phyloP scores from a whole-genome alignment of 208 protist species.

The Ichthyophonus hoferi region DNA sequence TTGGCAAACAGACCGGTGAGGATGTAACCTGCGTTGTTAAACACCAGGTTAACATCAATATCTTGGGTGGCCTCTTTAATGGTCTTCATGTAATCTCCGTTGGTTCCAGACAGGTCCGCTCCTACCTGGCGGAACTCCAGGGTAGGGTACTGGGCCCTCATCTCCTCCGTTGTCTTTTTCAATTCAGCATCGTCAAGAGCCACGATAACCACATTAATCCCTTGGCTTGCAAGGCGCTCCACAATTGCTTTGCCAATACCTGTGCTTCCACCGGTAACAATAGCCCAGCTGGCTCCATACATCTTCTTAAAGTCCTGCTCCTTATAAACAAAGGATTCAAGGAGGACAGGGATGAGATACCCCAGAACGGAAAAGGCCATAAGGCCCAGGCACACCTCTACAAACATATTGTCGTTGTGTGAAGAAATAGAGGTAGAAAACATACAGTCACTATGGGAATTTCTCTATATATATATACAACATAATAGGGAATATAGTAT shows the following conservation, averaged over 20 bases:
- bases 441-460: no score
- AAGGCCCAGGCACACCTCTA: background rate
- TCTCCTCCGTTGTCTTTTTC: slow-evolving; percentile 11
- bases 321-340: slow-evolving; percentile 15
- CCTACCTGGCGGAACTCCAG: slow-evolving; percentile 8
- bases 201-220: slow-evolving; percentile 44
- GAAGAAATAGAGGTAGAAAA: no score
- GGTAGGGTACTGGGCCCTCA: slow-evolving; percentile 10
- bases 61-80: slow-evolving; percentile 24
- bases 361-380: background rate
- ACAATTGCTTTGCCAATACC: slow-evolving; percentile 47
- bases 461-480: no score
- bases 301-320: slow-evolving; percentile 37
- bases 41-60: slow-evolving; percentile 36
- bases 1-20: slow-evolving; percentile 38
- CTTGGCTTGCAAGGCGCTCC: slow-evolving; percentile 24
- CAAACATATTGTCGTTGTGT: background rate
- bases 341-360: background rate
- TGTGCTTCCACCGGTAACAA: slow-evolving; percentile 43
- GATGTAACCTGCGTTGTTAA: slow-evolving; percentile 49
- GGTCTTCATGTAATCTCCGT: slow-evolving; percentile 7
- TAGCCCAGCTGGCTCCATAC: slow-evolving; percentile 39
- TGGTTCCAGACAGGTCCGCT: slow-evolving; percentile 23
- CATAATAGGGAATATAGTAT: no score
- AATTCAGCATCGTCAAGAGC: slow-evolving; percentile 33